phyloP scores from a whole-genome alignment of 2,329 filamentous ascomycete species.

The Beauveria pseudobassiana region DNA sequence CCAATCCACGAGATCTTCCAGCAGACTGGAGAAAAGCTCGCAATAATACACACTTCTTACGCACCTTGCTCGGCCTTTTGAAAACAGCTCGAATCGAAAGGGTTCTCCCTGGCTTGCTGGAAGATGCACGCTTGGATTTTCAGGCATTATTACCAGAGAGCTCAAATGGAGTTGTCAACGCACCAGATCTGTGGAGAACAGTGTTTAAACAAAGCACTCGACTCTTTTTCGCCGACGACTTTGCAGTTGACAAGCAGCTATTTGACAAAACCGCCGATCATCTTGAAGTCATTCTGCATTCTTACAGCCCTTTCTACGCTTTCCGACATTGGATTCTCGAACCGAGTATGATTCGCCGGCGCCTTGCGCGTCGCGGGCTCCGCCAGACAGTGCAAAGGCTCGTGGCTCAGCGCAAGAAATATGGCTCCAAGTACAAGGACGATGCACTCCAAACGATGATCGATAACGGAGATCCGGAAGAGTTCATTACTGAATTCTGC shows the following conservation, averaged over 20 bases:
- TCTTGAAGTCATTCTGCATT: not conserved
- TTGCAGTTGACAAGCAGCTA: not conserved
- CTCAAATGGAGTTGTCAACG: not conserved
- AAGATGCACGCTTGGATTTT: not conserved
- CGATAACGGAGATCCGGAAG: not conserved
- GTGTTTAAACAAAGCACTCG: not conserved
- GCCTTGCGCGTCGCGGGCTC: not conserved
- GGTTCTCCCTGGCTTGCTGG: not conserved
- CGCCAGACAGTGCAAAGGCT: not conserved
- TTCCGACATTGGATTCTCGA: not conserved
- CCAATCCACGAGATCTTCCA: not conserved
- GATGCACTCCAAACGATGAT: not conserved
- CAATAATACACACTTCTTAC: conserved; percentile 7
- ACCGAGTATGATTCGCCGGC: not conserved
- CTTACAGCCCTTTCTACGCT: not conserved
- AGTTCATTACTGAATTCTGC: not conserved
- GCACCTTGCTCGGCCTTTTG: conserved; percentile 5
- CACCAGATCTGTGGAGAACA: not conserved
- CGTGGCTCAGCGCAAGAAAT: not conserved
- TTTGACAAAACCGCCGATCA: not conserved
- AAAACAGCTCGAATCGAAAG: conserved; percentile 3
- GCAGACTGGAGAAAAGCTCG: not conserved
- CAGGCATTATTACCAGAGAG: not conserved
- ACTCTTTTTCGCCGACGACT: not conserved
- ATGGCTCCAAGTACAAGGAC: not conserved